Evolutionary conservation across 2,329 filamentous ascomycete genomes (phyloP).

Genomic region (Lanzia echinophila): DNA sequence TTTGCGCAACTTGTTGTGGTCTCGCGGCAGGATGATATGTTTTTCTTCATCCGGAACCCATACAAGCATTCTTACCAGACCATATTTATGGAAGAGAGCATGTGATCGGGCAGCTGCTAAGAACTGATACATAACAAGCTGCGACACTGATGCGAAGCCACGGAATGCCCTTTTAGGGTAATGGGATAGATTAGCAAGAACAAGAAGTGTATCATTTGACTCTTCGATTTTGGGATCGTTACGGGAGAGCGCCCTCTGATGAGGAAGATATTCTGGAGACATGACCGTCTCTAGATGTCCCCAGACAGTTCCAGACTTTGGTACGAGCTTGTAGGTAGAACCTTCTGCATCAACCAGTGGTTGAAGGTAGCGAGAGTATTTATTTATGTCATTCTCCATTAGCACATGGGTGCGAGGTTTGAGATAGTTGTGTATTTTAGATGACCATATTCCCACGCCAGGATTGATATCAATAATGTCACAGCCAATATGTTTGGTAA

Average conservation of each 20-base stretch:
- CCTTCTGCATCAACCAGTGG: constrained; percentile 46
- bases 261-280: constrained; percentile 42
- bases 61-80: constrained; percentile 70
- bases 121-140: constrained; percentile 56
- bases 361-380: constrained; percentile 56
- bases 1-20: constrained; percentile 48
- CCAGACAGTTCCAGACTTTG: constrained; percentile 53
- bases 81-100: constrained; percentile 64
- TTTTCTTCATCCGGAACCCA: constrained; percentile 62
- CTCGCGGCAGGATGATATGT: constrained; percentile 51
- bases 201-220: constrained; percentile 66
- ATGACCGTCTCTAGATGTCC: constrained; percentile 51
- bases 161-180: constrained; percentile 44
- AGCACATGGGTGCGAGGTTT: constrained; percentile 77
- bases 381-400: constrained; percentile 60
- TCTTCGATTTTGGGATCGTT: constrained; percentile 34
- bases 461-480: constrained; percentile 86
- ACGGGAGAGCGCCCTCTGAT: constrained; percentile 40
- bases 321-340: constrained; percentile 42
- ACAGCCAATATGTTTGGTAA: constrained; percentile 67
- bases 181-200: constrained; percentile 60
- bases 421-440: constrained; percentile 65
- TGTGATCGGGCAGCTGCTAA: constrained; percentile 51
- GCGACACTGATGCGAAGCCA: constrained; percentile 49
- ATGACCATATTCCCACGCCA: constrained; percentile 71